Conservation (phyloP, 805 yeast species). For the Yamadazyma nakazawae region DNA sequence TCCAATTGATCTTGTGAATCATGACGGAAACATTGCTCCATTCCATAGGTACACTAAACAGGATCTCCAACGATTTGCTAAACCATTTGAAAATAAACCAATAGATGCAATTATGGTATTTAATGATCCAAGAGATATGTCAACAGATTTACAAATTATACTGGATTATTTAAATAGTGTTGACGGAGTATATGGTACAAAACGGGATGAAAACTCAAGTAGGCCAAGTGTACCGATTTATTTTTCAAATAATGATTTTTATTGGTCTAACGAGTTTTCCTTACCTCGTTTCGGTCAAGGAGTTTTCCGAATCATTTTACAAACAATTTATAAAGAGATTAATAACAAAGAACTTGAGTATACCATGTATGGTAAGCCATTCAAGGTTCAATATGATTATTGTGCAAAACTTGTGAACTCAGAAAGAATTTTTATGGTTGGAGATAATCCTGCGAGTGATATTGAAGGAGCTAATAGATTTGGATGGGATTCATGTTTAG, state of each 20-base stretch:
- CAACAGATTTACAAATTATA: constrained; percentile 77
- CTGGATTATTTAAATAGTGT: constrained; percentile 66
- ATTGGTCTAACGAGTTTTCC: constrained; percentile 82
- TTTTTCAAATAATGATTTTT: constrained; percentile 78
- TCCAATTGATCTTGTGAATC: constrained; percentile 66
- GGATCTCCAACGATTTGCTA: constrained; percentile 1
- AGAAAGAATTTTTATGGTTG: constrained; percentile 83
- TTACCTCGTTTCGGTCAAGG: constrained; percentile 91
- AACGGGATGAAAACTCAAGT: constrained; percentile 26
- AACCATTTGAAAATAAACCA: constrained; percentile 25
- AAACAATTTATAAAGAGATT: constrained; percentile 53
- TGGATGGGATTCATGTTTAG: constrained; percentile 87
- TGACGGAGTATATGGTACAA: constrained; percentile 62
- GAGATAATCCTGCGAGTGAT: constrained; percentile 94
- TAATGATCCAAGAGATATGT: constrained; percentile 88
- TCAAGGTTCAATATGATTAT: constrained; percentile 71
- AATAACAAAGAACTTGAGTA: constrained; percentile 49
- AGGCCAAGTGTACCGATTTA: constrained; percentile 66
- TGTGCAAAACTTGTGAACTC: constrained; percentile 66
- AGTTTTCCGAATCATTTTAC: constrained; percentile 65
- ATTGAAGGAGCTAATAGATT: constrained; percentile 82
- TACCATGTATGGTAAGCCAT: constrained; percentile 79
- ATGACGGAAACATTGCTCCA: constrained; percentile 63
- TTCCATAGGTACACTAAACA: constrained; percentile 39
- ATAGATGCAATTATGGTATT: constrained; percentile 80